phyloP scores from a whole-genome alignment of 495 filamentous ascomycete genomes.

The Tuber melanosporum region DNA sequence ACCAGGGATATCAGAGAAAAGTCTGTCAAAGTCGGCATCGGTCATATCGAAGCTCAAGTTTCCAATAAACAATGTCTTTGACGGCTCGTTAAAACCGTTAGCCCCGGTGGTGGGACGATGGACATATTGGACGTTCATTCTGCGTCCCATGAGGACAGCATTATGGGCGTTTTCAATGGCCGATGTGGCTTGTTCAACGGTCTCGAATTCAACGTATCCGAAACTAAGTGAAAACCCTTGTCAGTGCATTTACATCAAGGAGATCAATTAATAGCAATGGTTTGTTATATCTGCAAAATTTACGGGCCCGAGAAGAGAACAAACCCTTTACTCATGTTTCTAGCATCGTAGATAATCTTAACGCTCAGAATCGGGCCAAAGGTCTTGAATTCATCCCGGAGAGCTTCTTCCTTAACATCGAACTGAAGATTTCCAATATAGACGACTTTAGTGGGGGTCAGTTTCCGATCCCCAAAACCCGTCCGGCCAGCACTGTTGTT shows the following conservation, averaged over 20 bases:
- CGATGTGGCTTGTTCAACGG: conserved; percentile 50
- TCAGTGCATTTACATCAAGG: conserved; percentile 2
- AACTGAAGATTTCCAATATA: conserved; percentile 86
- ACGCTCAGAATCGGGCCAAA: conserved; percentile 56
- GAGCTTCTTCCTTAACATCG: conserved; percentile 66
- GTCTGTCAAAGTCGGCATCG: conserved; percentile 73
- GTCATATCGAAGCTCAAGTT: conserved; percentile 86
- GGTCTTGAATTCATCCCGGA: conserved; percentile 58
- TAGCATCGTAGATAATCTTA: conserved; percentile 59
- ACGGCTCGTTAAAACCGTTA: conserved; percentile 46
- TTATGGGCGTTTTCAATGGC: conserved; percentile 63
- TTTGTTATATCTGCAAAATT: not conserved
- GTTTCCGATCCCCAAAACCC: conserved; percentile 9
- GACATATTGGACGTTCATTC: conserved; percentile 55
- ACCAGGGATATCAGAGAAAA: conserved; percentile 67
- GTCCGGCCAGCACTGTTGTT: conserved; percentile 22
- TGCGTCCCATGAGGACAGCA: conserved; percentile 72
- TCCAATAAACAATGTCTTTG: conserved; percentile 72
- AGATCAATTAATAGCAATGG: conserved; percentile 6
- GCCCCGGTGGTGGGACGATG: conserved; percentile 13
- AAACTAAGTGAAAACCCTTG: conserved; percentile 53
- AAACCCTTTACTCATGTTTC: conserved; percentile 84
- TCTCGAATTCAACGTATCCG: conserved; percentile 66
- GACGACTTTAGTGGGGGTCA: conserved; percentile 46
- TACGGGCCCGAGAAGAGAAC: conserved; percentile 39